Evolutionary conservation across 2,329 filamentous ascomycete species (phyloP).

Genomic region (Apiospora rasikravindrae): DNA sequence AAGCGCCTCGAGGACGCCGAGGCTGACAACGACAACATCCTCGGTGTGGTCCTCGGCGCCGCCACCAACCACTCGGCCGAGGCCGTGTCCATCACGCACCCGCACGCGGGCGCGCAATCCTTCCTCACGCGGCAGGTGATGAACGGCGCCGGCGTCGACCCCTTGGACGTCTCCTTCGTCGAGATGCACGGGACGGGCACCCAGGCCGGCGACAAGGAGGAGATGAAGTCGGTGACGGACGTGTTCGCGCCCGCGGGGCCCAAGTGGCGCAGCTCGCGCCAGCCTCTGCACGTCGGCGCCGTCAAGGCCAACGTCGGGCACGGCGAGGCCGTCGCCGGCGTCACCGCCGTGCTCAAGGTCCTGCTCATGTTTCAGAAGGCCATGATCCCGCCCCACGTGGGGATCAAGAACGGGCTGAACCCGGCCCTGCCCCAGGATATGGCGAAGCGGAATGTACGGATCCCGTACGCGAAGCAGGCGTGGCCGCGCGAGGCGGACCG

Average conservation of each 20-base stretch:
- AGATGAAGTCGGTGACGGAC: constrained; percentile 65
- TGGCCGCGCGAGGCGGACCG: constrained; percentile 36
- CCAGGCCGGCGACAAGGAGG: constrained; percentile 70
- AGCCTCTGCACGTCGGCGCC: constrained; percentile 51
- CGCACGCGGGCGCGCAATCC: constrained; percentile 67
- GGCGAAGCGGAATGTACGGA: constrained; percentile 44
- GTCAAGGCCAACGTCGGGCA: constrained; percentile 56
- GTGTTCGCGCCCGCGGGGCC: constrained; percentile 55
- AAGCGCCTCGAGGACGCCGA: constrained; percentile 32
- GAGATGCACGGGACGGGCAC: constrained; percentile 76
- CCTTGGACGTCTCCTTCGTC: constrained; percentile 61
- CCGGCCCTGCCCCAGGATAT: constrained; percentile 48
- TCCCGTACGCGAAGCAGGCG: constrained; percentile 42
- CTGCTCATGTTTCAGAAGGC: constrained; percentile 49
- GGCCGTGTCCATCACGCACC: constrained; percentile 73
- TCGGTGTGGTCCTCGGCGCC: constrained; percentile 49
- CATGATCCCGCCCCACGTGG: constrained; percentile 53
- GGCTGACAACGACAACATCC: constrained; percentile 36
- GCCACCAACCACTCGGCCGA: constrained; percentile 76
- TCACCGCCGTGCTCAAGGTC: constrained; percentile 46
- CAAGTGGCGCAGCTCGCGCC: constrained; percentile 35
- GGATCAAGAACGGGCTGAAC: constrained; percentile 55
- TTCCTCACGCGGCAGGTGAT: constrained; percentile 63
- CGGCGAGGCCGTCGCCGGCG: constrained; percentile 49
- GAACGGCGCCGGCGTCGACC: constrained; percentile 61